phyloP scores from a whole-genome alignment of 2,329 filamentous ascomycete genomes.

The Didymella exigua region DNA sequence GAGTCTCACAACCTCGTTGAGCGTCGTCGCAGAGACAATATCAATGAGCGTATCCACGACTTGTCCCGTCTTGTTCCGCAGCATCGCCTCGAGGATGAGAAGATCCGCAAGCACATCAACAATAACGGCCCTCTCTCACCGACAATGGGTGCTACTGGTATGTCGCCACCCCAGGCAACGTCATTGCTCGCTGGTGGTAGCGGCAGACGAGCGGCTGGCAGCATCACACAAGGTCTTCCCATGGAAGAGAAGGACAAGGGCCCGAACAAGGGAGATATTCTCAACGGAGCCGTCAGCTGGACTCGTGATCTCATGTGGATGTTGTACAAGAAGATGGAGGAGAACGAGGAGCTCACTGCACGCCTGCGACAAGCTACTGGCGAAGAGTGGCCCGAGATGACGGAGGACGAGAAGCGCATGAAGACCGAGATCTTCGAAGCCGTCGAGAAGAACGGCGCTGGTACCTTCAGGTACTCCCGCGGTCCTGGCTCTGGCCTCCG shows the following conservation, averaged over 20 bases:
- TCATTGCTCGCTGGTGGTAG: conserved; percentile 85
- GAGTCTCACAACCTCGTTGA: conserved; percentile 98
- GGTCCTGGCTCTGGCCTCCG: conserved; percentile 82
- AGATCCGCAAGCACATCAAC: conserved; percentile 90
- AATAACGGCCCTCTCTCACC: conserved; percentile 91
- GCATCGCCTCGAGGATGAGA: conserved; percentile 94
- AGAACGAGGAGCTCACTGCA: conserved; percentile 85
- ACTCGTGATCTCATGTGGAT: conserved; percentile 98
- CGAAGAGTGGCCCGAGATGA: conserved; percentile 55
- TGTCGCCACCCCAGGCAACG: conserved; percentile 76
- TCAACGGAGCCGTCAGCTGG: conserved; percentile 97
- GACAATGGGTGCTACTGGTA: conserved; percentile 71
- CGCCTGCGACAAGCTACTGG: conserved; percentile 56
- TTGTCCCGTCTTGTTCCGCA: conserved; percentile 89
- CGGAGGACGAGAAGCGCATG: conserved; percentile 95
- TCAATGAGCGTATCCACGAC: conserved; percentile 98
- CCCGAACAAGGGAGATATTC: conserved; percentile 97
- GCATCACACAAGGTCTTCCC: conserved; percentile 89
- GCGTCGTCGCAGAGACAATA: conserved; percentile 92
- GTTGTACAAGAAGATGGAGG: conserved; percentile 83
- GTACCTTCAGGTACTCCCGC: conserved; percentile 83
- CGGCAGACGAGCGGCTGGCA: conserved; percentile 79
- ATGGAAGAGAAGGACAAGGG: conserved; percentile 98
- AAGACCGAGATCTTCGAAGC: conserved; percentile 89
- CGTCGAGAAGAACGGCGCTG: conserved; percentile 76